Evolutionary conservation across 495 filamentous ascomycete species (phyloP).

Genomic region (Lophiostoma macrostomum): DNA sequence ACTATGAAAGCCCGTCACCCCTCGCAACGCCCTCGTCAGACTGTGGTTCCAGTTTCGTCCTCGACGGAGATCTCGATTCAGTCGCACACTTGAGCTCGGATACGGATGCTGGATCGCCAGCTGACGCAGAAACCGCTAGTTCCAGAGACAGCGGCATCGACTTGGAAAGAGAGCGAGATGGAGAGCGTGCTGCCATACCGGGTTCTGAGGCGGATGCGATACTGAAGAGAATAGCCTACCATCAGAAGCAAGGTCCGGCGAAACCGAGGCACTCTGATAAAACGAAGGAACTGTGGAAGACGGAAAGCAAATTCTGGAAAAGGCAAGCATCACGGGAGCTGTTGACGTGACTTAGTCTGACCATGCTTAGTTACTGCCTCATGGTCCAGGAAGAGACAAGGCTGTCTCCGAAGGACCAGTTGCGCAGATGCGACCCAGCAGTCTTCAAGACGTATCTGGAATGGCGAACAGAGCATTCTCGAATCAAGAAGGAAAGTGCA

Average conservation of each 20-base stretch:
- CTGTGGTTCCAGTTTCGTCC: no score
- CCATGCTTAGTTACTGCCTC: not conserved
- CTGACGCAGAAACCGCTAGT: not conserved
- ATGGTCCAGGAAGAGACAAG: slow-evolving; percentile 3
- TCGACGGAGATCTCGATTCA: no score
- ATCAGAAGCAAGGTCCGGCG: slow-evolving; percentile 1
- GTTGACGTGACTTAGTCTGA: no score
- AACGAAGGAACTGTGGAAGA: slow-evolving; percentile 11
- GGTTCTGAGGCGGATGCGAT: slow-evolving; percentile 13
- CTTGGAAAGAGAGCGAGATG: no score
- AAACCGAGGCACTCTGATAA: slow-evolving; percentile 4
- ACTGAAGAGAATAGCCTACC: slow-evolving; percentile 7
- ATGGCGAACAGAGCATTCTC: slow-evolving; percentile 9
- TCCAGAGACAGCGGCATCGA: not conserved
- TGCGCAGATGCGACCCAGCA: slow-evolving; percentile 3
- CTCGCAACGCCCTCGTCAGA: no score
- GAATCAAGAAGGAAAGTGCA: slow-evolving; percentile 12
- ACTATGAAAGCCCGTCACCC: no score
- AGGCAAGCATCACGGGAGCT: not conserved
- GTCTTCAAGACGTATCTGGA: slow-evolving; percentile 8
- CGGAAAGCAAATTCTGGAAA: slow-evolving; percentile 11
- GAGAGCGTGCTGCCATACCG: not conserved
- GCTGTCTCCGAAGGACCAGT: not conserved
- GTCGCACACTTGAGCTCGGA: no score
- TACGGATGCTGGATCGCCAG: no score